Base-by-base conservation (phyloP, 1,284 basidiomycete genomes). In the Coniophora puteana region DNA sequence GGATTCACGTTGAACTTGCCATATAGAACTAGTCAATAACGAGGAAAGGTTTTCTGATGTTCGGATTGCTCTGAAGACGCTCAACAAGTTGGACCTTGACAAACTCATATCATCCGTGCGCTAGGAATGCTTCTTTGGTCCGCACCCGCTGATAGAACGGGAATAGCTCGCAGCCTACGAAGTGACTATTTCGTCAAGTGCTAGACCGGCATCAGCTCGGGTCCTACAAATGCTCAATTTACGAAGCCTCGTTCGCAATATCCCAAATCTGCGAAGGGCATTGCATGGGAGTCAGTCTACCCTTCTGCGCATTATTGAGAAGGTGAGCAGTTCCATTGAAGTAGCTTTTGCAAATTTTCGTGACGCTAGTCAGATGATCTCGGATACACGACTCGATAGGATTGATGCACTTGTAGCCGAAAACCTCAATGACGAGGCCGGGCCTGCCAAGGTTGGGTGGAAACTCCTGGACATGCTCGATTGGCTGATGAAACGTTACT, bases 51-150 rank as follows among this genome's bases (percentile, higher is more conserved):
- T 88, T 55, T 78, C 69, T 2, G 76, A 78, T 14, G 68, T 91
- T 33, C 76, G 79, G 42, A 76, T 81, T 47, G 83, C 78, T 1
- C 68, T 95, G 37, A 86, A 80, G 53, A 60, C 71, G 3, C 64
- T 91, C 29, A 80, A 82, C 49, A 89, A 88, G 60, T 71, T 89
- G 54, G 93, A 97, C 54, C 74, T 94, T 20, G 94, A 97, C 61
- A 93, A 89, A 56, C 69, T 96, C 5, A 87, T 94, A 24, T 75
- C 77, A 28, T 78, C 77, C 16, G 89, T 89, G 55, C 27, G 70
- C 50, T 7, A 44, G 47, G 16, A 8, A 17, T 39, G n/a, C 32
- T 29, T 10, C 18, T 5, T 12, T n/a, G 12, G 11, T 14, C 11
- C 7, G 24, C 18, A 18, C 26, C 20, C 13, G 16, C 21, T 21